Evolutionary conservation across 2,329 filamentous ascomycete species (phyloP).

Genomic region (Diaporthe sp.): DNA sequence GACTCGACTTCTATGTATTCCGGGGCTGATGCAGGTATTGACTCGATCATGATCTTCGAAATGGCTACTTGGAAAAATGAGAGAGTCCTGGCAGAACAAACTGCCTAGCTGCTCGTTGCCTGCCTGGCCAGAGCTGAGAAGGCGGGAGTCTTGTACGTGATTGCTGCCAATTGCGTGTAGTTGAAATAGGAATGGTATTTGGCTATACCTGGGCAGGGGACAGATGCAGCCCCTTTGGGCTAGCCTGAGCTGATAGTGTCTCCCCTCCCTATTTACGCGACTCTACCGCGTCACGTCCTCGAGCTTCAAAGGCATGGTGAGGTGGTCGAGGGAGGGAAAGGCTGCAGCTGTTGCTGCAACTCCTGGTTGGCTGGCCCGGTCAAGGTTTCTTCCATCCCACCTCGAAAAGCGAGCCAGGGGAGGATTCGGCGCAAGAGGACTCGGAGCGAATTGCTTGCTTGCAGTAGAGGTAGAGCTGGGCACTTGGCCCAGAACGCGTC

Average conservation of each 20-base stretch:
- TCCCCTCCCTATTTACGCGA: slow-evolving; percentile 32
- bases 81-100: not conserved
- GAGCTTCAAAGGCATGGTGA: not conserved
- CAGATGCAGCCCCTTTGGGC: not conserved
- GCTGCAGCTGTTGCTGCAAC: not conserved
- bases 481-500: slow-evolving; percentile 17
- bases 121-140: not conserved
- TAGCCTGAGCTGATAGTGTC: slow-evolving; percentile 7
- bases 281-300: slow-evolving; percentile 34
- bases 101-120: not conserved
- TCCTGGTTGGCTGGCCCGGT: not conserved
- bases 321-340: not conserved
- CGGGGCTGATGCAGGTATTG: not conserved
- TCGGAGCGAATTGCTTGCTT: not conserved
- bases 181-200: not conserved
- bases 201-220: not conserved
- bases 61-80: not conserved
- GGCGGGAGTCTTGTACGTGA: not conserved
- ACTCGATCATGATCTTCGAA: not conserved
- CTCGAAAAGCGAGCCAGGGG: no score
- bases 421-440: not conserved
- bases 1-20: not conserved
- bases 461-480: not conserved
- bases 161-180: not conserved
- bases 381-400: not conserved